Percentiles rank a stretch among this genome's conserved stretches.
These are phyloP conservation scores for Kingdonia uniflora DNA, from an alignment of 164 flowering plant species.

Conservation along the genomic window DNA sequence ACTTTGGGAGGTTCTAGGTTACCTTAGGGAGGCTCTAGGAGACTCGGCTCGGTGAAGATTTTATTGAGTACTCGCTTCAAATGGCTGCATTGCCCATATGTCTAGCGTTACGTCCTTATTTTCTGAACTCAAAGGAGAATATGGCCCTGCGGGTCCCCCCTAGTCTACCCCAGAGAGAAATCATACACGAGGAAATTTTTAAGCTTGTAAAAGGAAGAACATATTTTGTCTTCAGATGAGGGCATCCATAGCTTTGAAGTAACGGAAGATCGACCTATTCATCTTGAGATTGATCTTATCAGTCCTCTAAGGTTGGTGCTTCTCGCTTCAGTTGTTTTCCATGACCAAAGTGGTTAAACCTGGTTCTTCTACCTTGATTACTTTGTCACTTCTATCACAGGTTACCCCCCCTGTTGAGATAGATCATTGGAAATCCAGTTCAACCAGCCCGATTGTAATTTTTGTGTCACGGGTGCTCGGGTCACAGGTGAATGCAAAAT, in stretches of 20 bases:
- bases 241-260: conserved; percentile 22
- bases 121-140: conserved; percentile 27
- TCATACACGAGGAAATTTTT: conserved; percentile 64
- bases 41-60: conserved; percentile 40
- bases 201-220: conserved; percentile 41
- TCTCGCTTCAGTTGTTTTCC: conserved; percentile 90
- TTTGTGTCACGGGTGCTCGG: conserved; percentile 41
- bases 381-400: conserved; percentile 79
- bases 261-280: conserved; percentile 43
- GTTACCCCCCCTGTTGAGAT: conserved; percentile 65
- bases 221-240: conserved; percentile 16
- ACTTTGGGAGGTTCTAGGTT: conserved; percentile 89
- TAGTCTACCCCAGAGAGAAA: conserved; percentile 42
- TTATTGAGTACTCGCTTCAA: conserved; percentile 87
- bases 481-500: conserved; percentile 17
- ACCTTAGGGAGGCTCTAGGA: conserved; percentile 76
- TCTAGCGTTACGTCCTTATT: conserved; percentile 18
- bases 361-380: conserved; percentile 43
- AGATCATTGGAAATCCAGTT: conserved; percentile 84
- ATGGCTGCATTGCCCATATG: conserved; percentile 89
- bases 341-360: conserved; percentile 85
- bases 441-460: conserved; percentile 80
- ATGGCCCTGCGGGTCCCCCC: conserved; percentile 79
- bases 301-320: conserved; percentile 83
- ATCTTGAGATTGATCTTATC: conserved; percentile 85